A percentile compares a stretch with the other conserved stretches of the same genome.
Evolutionary conservation across 1,139 yeast species (phyloP).

Genomic region (Magnusiomyces sp.): DNA sequence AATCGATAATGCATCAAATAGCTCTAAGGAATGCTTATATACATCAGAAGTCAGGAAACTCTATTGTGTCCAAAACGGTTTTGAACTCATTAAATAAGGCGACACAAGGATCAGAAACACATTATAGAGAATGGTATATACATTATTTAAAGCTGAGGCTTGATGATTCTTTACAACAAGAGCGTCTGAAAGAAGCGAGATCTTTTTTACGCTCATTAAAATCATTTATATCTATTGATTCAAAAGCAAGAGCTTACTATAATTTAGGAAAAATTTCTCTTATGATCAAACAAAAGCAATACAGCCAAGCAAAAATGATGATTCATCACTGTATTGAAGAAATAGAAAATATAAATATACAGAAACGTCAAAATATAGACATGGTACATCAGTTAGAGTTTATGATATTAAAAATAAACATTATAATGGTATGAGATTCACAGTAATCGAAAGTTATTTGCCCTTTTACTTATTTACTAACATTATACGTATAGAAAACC

Average conservation of each 20-base stretch:
- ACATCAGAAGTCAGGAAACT: constrained; percentile 17
- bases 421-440: constrained; percentile 19
- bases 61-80: constrained; percentile 14
- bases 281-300: constrained; percentile 15
- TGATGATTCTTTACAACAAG: constrained; percentile 15
- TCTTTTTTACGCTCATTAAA: constrained; percentile 17
- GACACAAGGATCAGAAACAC: constrained; percentile 15
- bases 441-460: constrained; percentile 20
- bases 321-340: too few species aligned
- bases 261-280: constrained; percentile 15
- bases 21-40: constrained; percentile 16
- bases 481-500: constrained; percentile 18
- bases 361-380: too few species aligned
- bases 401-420: constrained; percentile 16
- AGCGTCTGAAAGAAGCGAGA: constrained; percentile 16
- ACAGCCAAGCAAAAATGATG: too few species aligned
- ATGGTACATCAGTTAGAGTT: too few species aligned
- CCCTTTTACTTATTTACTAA: constrained; percentile 20
- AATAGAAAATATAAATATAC: too few species aligned
- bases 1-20: constrained; percentile 15
- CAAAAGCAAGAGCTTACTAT: constrained; percentile 10
- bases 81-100: constrained; percentile 13
- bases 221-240: constrained; percentile 12
- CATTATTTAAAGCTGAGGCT: constrained; percentile 16
- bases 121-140: constrained; percentile 23